phyloP scores from a whole-genome alignment of 441 rosid species.

The Theobroma grandiflorum region DNA sequence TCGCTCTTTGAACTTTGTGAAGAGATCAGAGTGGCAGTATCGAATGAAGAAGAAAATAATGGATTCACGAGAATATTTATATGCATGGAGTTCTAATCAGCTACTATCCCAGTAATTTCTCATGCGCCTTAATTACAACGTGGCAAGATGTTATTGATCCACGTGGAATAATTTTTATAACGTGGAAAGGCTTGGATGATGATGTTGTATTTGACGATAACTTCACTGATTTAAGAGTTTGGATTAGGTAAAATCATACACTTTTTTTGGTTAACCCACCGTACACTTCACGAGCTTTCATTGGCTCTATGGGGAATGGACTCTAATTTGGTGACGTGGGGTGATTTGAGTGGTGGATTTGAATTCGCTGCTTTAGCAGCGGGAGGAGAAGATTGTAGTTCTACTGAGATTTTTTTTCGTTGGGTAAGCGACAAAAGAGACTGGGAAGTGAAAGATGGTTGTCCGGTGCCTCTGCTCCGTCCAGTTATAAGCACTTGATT shows the following conservation, averaged over 20 bases:
- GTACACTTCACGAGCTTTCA: background rate
- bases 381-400: background rate
- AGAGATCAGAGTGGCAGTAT: background rate
- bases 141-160: background rate
- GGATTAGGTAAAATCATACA: background rate
- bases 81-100: slow-evolving; percentile 4
- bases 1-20: background rate
- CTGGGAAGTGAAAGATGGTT: background rate
- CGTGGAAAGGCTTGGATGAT: background rate
- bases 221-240: background rate
- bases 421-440: slow-evolving; percentile 14
- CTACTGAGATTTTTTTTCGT: background rate
- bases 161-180: no score
- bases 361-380: background rate
- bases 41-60: background rate
- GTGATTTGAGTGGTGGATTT: background rate
- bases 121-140: background rate
- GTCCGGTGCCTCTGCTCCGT: slow-evolving; percentile 3
- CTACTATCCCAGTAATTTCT: background rate
- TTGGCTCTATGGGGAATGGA: background rate
- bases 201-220: background rate
- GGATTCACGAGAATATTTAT: slow-evolving; percentile 22
- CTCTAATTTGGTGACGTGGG: background rate
- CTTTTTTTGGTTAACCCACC: background rate
- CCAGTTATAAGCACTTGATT: slow-evolving; percentile 14